Evolutionary conservation across 495 filamentous ascomycete genomes (phyloP).

Genomic region (Aspergillus funiculosus): DNA sequence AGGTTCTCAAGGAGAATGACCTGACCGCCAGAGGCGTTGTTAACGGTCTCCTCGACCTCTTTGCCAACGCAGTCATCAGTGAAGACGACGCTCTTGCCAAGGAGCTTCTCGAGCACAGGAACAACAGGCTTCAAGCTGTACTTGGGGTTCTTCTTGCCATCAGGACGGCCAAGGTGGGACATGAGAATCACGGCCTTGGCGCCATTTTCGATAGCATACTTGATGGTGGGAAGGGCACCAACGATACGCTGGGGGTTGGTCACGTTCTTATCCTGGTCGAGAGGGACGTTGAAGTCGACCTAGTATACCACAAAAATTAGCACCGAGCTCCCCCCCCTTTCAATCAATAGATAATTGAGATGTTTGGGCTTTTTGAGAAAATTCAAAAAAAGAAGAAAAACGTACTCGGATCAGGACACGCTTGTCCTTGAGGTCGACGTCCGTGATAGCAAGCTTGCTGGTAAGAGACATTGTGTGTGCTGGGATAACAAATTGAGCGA

Average conservation of each 20-base stretch:
- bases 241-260: slow-evolving; percentile 96
- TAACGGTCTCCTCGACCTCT: slow-evolving; percentile 83
- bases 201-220: slow-evolving; percentile 89
- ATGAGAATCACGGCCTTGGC: slow-evolving; percentile 95
- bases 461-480: slow-evolving; percentile 82
- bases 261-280: slow-evolving; percentile 79
- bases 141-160: slow-evolving; percentile 83
- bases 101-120: slow-evolving; percentile 82
- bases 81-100: slow-evolving; percentile 77
- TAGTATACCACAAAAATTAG: slow-evolving; percentile 30
- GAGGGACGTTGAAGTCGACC: slow-evolving; percentile 99
- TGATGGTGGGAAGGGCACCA: slow-evolving; percentile 95
- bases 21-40: slow-evolving; percentile 73
- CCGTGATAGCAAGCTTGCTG: slow-evolving; percentile 94
- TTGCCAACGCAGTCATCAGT: slow-evolving; percentile 86
- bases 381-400: slow-evolving; percentile 14
- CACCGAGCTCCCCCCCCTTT: no score
- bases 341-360: not conserved
- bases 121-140: slow-evolving; percentile 92
- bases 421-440: slow-evolving; percentile 96
- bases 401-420: slow-evolving; percentile 92
- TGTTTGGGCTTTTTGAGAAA: no score
- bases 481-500: not conserved
- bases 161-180: slow-evolving; percentile 96
- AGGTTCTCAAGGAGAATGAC: slow-evolving; percentile 95